Base-by-base conservation (phyloP, 2,329 filamentous ascomycete genomes). In the Scolecobasidium constrictum region DNA sequence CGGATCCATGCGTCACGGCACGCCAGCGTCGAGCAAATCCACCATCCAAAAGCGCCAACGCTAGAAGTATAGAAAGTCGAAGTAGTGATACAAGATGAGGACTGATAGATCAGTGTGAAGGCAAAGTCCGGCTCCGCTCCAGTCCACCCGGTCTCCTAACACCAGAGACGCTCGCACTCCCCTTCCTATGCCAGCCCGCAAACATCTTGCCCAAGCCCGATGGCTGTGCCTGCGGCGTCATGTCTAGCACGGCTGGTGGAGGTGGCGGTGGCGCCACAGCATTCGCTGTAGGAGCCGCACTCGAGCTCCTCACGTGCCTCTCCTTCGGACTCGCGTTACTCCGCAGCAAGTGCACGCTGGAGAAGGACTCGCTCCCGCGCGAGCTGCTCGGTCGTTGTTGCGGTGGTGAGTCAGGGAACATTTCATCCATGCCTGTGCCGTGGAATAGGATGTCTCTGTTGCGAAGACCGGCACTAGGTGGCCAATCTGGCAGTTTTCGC, bases 401-500 rank as follows among this genome's bases (percentile, higher is more conserved):
- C n/a, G 33, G 40, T 13, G 40, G 31, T 16, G 33, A 26, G 16
- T 13, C 18, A 16, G 18, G 40, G 2, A 39, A 44, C 35, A 44
- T 44, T 20, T 39, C 42, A 12, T 17, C 35, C 21, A 38, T 2
- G 7, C 23, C 42, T 7, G 19, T 34, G 17, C 38, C 38, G 17
- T 45, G 43, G 38, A 40, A 45, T 4, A 45, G 38, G 12, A 45
- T 23, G 13, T 45, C 43, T 45, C 43, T 23, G 9, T 45, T 20
- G 22, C 18, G 16, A 7, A 45, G 38, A n/a, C 37, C n/a, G 6
- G 38, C 39, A 13, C 39, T 44, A 16, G 43, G 43, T 12, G 43
- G 43, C 43, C 43, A 45, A 5, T 35, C 43, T 35, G 43, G 43
- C n/a, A 42, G 38, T 22, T 40, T 40, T 9, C 43, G 38, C 19